Conservation (phyloP, 2,329 filamentous ascomycete species). For the Parasarocladium wereldwijsianum region DNA sequence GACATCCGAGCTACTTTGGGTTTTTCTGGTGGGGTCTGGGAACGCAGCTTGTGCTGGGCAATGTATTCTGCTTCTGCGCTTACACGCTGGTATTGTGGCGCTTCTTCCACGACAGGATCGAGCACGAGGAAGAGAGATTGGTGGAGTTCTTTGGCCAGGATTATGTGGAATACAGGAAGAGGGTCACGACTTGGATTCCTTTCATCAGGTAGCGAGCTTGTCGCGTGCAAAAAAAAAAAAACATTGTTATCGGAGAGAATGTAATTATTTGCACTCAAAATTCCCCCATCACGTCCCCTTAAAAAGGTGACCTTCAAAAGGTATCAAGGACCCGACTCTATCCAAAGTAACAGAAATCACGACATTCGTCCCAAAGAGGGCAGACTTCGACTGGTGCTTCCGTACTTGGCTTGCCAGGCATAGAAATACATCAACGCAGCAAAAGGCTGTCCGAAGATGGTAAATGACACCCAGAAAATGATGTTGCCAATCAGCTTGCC, state of each 20-base stretch:
- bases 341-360: background rate
- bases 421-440: constrained; percentile 93
- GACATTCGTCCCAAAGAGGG: constrained; percentile 2
- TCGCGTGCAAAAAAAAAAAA: too few species aligned
- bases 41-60: constrained; percentile 81
- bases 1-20: constrained; percentile 92
- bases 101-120: constrained; percentile 68
- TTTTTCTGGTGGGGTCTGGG: constrained; percentile 99
- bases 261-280: background rate
- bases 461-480: constrained; percentile 95
- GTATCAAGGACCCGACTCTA: background rate
- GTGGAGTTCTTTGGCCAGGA: constrained; percentile 72
- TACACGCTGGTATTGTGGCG: constrained; percentile 68
- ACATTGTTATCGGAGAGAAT: background rate
- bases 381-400: constrained; percentile 49
- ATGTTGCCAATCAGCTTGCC: constrained; percentile 77
- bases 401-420: constrained; percentile 96
- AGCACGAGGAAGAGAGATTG: constrained; percentile 63
- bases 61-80: constrained; percentile 58
- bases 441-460: constrained; percentile 85
- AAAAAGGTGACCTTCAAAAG: constrained; percentile 3
- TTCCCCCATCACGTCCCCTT: constrained; percentile 1
- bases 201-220: constrained; percentile 32
- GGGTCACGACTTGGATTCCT: constrained; percentile 67
- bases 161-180: constrained; percentile 58